These are phyloP conservation scores for Trichoderma orchidacearum DNA, from an alignment of 495 filamentous ascomycete species.

Conservation along the genomic window DNA sequence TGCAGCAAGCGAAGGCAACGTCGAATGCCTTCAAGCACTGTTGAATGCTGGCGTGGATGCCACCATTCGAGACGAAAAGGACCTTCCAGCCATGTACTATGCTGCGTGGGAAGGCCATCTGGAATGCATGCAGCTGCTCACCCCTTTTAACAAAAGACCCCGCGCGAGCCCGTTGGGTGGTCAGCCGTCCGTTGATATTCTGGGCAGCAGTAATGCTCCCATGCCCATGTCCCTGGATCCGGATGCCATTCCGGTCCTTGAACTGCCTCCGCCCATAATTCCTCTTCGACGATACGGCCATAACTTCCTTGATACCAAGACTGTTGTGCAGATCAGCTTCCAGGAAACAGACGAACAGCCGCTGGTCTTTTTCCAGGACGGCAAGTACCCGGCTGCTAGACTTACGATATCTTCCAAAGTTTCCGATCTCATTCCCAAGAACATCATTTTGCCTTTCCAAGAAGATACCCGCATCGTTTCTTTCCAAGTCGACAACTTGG, in stretches of 20 bases:
- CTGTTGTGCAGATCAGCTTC: conserved; percentile 82
- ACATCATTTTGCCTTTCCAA: conserved; percentile 86
- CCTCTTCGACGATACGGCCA: conserved; percentile 89
- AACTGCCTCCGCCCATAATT: conserved; percentile 90
- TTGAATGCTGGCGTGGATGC: conserved; percentile 61
- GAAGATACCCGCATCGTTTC: conserved; percentile 86
- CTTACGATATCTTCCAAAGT: conserved; percentile 92
- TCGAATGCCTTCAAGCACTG: conserved; percentile 68
- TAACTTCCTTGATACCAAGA: conserved; percentile 96
- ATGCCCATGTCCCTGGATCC: conserved; percentile 56
- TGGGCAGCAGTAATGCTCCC: conserved; percentile 35
- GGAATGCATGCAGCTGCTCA: conserved; percentile 83
- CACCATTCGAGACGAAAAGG: conserved; percentile 78
- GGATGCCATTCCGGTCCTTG: conserved; percentile 84
- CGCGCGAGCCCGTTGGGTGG: conserved; percentile 14
- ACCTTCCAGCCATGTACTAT: conserved; percentile 90
- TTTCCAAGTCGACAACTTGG: conserved; percentile 88
- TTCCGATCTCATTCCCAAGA: conserved; percentile 91
- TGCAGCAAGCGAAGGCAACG: conserved; percentile 90
- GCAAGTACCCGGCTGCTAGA: conserved; percentile 87
- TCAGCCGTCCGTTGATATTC: conserved; percentile 15
- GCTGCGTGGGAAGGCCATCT: conserved; percentile 96
- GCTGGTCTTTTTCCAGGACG: conserved; percentile 83
- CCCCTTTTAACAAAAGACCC: conserved; percentile 32
- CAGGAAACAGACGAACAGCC: conserved; percentile 55